phyloP scores from a whole-genome alignment of 2,329 filamentous ascomycete genomes.

The Xenoacremonium recifei region DNA sequence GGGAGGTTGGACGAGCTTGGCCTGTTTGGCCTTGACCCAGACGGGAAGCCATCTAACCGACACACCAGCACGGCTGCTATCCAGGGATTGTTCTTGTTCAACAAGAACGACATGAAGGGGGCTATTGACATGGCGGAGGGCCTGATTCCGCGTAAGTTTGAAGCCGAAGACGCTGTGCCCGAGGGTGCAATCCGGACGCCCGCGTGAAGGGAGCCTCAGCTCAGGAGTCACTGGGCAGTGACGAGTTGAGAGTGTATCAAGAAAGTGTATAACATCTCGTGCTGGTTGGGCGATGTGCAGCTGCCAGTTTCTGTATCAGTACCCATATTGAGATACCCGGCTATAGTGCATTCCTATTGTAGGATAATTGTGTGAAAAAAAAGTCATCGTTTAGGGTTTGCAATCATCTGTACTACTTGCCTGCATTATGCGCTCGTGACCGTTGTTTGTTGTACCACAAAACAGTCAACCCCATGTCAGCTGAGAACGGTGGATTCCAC shows the following conservation, averaged over 20 bases:
- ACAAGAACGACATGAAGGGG: conserved; percentile 86
- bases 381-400: too few species aligned
- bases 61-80: conserved; percentile 84
- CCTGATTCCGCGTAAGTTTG: conserved; percentile 57
- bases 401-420: too few species aligned
- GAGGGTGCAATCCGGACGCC: conserved; percentile 42
- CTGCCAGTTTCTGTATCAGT: background rate
- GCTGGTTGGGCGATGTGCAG: background rate
- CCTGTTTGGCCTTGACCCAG: conserved; percentile 60
- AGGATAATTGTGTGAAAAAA: conserved; percentile 7
- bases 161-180: conserved; percentile 40
- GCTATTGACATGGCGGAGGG: conserved; percentile 78
- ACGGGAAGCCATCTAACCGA: conserved; percentile 44
- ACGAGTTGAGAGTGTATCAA: background rate
- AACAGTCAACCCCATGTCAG: too few species aligned
- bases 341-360: conserved; percentile 7
- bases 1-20: conserved; percentile 66
- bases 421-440: too few species aligned
- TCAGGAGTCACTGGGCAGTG: background rate
- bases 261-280: conserved; percentile 7
- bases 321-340: conserved; percentile 12
- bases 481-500: too few species aligned
- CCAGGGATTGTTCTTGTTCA: conserved; percentile 91
- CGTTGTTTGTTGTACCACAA: too few species aligned
- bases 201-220: conserved; percentile 24